phyloP scores from a whole-genome alignment of 176 grass and related monocot species.

The Triticum urartu region DNA sequence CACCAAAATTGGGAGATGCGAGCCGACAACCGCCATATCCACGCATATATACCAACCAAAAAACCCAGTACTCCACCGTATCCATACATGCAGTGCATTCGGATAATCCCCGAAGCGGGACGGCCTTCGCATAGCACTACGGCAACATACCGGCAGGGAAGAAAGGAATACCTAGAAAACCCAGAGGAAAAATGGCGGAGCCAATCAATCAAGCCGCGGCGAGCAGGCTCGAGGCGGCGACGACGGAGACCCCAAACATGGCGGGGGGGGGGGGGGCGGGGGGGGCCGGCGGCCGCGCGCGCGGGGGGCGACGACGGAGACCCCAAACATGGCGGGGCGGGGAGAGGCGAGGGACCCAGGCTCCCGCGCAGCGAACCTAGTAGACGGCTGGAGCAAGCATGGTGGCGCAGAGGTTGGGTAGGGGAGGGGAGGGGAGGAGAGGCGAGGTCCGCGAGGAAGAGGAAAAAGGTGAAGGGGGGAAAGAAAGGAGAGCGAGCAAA shows the following conservation, averaged over 20 bases:
- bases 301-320: slow-evolving; percentile 2
- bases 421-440: not conserved
- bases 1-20: not conserved
- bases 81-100: not conserved
- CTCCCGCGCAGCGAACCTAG: slow-evolving; percentile 7
- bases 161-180: not conserved
- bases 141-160: not conserved
- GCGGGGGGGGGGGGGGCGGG: not conserved
- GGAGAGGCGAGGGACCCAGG: not conserved
- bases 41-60: not conserved
- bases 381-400: slow-evolving; percentile 7
- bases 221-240: slow-evolving; percentile 17
- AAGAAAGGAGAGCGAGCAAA: not conserved
- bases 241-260: slow-evolving; percentile 13
- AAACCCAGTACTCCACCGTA: not conserved
- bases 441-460: slow-evolving; percentile 7
- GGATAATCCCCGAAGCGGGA: not conserved
- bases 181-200: not conserved
- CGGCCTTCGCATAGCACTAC: not conserved
- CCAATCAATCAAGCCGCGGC: slow-evolving; percentile 34
- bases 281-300: too few relatives aligned
- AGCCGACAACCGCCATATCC: slow-evolving; percentile 1
- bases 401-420: not conserved
- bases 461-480: not conserved
- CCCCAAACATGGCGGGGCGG: not conserved